phyloP scores from a whole-genome alignment of 1,284 basidiomycete species.

The Trametes versicolor region DNA sequence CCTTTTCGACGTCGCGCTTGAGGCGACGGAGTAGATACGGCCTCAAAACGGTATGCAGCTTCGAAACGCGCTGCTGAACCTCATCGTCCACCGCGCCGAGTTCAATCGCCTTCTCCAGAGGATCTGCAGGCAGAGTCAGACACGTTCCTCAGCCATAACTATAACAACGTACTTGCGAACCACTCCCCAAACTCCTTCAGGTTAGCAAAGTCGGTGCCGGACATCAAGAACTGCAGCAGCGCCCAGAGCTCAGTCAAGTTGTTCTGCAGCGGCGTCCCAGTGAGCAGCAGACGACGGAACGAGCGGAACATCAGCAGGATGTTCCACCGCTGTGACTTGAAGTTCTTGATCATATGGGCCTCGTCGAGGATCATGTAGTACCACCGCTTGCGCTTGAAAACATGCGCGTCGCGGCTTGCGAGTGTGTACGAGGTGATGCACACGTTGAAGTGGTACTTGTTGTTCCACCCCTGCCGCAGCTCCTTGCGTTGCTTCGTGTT shows the following conservation, averaged over 20 bases:
- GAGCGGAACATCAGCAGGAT: conserved; percentile 95
- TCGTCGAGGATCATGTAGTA: conserved; percentile 98
- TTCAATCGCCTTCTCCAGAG: conserved; percentile 94
- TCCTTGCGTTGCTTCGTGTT: conserved; percentile 93
- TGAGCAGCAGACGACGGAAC: conserved; percentile 87
- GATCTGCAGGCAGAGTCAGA: conserved; percentile 61
- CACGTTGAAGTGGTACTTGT: conserved; percentile 93
- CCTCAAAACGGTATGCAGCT: conserved; percentile 92
- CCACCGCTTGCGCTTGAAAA: conserved; percentile 96
- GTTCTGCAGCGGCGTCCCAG: conserved; percentile 96
- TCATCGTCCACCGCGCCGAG: conserved; percentile 88
- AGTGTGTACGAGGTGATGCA: conserved; percentile 97
- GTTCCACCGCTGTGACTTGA: conserved; percentile 96
- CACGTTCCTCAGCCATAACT: not conserved
- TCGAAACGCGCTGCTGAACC: conserved; percentile 86
- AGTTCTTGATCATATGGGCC: conserved; percentile 99
- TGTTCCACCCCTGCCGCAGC: conserved; percentile 93
- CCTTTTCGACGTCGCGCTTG: conserved; percentile 96
- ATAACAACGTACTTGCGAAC: conserved; percentile 85
- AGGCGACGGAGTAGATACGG: conserved; percentile 95
- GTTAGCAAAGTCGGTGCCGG: conserved; percentile 91
- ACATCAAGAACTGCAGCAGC: conserved; percentile 95
- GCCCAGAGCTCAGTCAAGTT: conserved; percentile 97
- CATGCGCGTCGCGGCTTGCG: conserved; percentile 91
- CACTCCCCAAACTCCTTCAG: conserved; percentile 96